Evolutionary conservation across 164 flowering plant genomes (phyloP).

Genomic region (Chimonanthus praecox): DNA sequence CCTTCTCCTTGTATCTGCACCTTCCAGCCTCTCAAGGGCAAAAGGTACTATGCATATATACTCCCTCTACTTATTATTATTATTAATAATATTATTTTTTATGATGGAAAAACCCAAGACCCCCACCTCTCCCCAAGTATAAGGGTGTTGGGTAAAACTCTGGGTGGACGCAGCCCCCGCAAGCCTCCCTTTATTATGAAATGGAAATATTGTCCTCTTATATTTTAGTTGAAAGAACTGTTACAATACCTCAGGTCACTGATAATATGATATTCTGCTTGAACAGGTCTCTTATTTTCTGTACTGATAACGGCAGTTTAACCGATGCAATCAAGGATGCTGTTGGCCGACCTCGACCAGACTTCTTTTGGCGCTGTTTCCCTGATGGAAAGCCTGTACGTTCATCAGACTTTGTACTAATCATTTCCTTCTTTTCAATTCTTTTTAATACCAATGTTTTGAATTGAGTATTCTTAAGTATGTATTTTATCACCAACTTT

Average conservation of each 20-base stretch:
- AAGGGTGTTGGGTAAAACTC: too few relatives aligned
- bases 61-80: too few relatives aligned
- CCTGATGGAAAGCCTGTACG: conserved; percentile 76
- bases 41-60: too few relatives aligned
- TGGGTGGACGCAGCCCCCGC: too few relatives aligned
- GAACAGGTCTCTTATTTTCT: conserved; percentile 58
- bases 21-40: too few relatives aligned
- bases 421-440: not conserved
- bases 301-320: conserved; percentile 49
- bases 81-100: too few relatives aligned
- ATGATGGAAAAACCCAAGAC: too few relatives aligned
- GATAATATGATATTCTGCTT: not conserved
- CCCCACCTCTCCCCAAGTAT: too few relatives aligned
- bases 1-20: too few relatives aligned
- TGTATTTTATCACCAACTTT: not conserved
- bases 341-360: conserved; percentile 80
- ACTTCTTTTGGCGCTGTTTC: conserved; percentile 86
- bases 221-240: not conserved
- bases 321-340: conserved; percentile 66
- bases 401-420: not conserved
- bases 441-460: not conserved
- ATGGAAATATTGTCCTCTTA: not conserved
- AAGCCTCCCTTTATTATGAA: too few relatives aligned
- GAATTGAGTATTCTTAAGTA: not conserved
- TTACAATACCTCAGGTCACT: not conserved